Evolutionary conservation across 2,329 filamentous ascomycete species (phyloP).

Genomic region (Cyphellophora europaea): DNA sequence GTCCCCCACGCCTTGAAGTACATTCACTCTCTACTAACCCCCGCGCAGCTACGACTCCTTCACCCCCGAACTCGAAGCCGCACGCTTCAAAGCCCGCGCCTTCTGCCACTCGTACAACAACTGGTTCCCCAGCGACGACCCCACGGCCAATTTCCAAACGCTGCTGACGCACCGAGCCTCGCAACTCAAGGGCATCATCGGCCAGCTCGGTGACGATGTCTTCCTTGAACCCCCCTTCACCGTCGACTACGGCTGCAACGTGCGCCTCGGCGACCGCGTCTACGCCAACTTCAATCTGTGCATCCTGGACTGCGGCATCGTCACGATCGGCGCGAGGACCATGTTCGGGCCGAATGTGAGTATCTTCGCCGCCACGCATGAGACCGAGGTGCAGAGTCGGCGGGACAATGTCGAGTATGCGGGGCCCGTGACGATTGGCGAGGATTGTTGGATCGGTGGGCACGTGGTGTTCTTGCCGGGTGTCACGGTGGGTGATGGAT

Average conservation of each 20-base stretch:
- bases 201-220: not conserved
- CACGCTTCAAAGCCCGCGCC: conserved; percentile 8
- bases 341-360: conserved; percentile 45
- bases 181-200: not conserved
- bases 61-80: conserved; percentile 7
- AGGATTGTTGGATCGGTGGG: conserved; percentile 41
- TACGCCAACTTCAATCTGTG: conserved; percentile 36
- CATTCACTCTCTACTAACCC: not conserved
- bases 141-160: not conserved
- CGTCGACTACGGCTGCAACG: conserved; percentile 59
- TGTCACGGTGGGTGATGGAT: conserved; percentile 31
- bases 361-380: conserved; percentile 45
- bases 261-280: conserved; percentile 52
- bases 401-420: conserved; percentile 42
- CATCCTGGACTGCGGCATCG: conserved; percentile 43
- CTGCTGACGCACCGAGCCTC: not conserved
- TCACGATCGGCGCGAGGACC: conserved; percentile 43
- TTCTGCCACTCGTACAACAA: conserved; percentile 51
- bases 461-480: conserved; percentile 35
- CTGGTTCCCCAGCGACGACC: conserved; percentile 36
- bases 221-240: conserved; percentile 50
- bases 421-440: conserved; percentile 37
- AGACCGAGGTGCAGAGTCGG: conserved; percentile 39
- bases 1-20: too few relatives aligned
- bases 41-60: conserved; percentile 7